These are phyloP conservation scores for Kodamaea sp. DNA, from an alignment of 1,139 yeast species.

Conservation along the genomic window DNA sequence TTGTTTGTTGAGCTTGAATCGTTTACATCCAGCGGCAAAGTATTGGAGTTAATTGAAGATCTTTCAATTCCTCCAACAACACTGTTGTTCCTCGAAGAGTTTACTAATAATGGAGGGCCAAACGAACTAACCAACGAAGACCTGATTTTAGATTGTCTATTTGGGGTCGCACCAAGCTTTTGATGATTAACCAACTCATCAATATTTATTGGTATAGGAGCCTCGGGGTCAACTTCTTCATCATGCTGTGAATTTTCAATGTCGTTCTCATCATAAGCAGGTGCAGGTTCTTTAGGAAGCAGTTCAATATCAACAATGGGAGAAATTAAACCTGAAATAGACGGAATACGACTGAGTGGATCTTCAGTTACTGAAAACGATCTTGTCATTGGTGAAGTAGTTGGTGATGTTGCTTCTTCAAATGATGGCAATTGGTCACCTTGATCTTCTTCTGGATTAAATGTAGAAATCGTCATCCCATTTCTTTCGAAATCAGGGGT, in stretches of 20 bases:
- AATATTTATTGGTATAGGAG: constrained; percentile 9
- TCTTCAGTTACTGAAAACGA: constrained; percentile 36
- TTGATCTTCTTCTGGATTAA: constrained; percentile 16
- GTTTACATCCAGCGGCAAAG: neutral
- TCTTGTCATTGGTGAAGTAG: constrained; percentile 32
- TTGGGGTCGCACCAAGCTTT: neutral
- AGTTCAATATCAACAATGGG: neutral
- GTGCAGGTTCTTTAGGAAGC: constrained; percentile 31
- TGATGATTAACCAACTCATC: constrained; percentile 13
- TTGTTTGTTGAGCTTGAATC: neutral
- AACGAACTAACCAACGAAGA: constrained; percentile 26
- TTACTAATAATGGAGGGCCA: constrained; percentile 14
- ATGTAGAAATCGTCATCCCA: constrained; percentile 39
- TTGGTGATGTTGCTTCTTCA: constrained; percentile 49
- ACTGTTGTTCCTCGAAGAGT: constrained; percentile 1
- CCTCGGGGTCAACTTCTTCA: neutral
- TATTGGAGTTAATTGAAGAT: neutral
- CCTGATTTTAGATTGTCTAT: constrained; percentile 18
- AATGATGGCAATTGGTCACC: constrained; percentile 50
- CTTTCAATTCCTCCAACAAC: neutral
- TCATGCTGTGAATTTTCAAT: constrained; percentile 4
- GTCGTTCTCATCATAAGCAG: constrained; percentile 28
- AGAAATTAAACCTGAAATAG: constrained; percentile 17
- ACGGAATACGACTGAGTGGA: constrained; percentile 33
- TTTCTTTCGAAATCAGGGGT: constrained; percentile 34